Evolutionary conservation across 169 alveolate genomes (phyloP), one percentile per base, ranked within the genome.

Genomic region (Babesia sp.): DNA sequence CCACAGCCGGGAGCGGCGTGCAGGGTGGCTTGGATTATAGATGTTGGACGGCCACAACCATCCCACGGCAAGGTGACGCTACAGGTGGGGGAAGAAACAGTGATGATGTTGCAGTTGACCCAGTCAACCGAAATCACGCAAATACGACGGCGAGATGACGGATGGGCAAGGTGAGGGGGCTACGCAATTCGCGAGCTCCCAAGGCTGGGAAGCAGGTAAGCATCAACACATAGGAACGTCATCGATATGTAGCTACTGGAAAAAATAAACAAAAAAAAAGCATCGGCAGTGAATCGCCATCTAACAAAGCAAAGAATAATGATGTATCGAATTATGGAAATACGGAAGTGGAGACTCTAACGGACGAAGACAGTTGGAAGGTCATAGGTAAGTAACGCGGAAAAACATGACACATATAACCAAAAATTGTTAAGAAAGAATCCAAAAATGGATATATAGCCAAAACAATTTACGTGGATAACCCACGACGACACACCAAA

Each of bases 311-410:
- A 20, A 45, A 31, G 39, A 14, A 29, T 44, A 33, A 1, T 0
- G 79, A 42, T 9, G 56, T 44, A 12, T 29, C 51, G 34, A 58
- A 70, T 24, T 72, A 81, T 33, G 26, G 48, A n/a, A 81, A 81
- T 61, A 56, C 54, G 8, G 83, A 34, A 12, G 26, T 55, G 48
- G 78, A 79, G 34, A 34, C 67, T 20, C 64, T 81, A n/a, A 71
- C 81, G 31, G 89, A 81, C 28, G 89, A 81, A 28, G 89, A 81
- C 54, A 63, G 80, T 51, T 81, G 89, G 89, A 81, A 71, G 76
- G 89, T 81, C 75, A 81, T 81, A 59, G 85, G 89, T 81, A 41
- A 20, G 84, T 48, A 2, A 36, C 20, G 11, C 2, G 9, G 18
- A 14, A 22, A 46, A n/a, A n/a, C n/a, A n/a, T n/a, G n/a, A n/a